These are phyloP conservation scores for Forsythia viridissima DNA, from an alignment of 257 asterid species.

Conservation along the genomic window DNA sequence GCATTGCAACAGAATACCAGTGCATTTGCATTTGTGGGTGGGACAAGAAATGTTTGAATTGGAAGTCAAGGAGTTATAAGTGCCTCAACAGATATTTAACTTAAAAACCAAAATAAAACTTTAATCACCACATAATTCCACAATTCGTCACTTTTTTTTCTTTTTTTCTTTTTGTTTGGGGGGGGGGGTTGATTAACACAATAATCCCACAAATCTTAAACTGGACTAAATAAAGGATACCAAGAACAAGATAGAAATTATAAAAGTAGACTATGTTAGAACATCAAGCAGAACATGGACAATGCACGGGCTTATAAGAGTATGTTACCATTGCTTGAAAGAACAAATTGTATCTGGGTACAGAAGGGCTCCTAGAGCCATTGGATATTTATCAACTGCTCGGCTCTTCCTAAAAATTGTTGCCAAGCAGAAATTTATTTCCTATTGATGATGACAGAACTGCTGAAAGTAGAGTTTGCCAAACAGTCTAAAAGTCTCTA, in stretches of 20 bases:
- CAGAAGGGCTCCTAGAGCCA: constrained; percentile 10
- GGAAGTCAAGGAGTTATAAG: no score
- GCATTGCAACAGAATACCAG: no score
- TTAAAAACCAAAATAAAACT: constrained; percentile 6
- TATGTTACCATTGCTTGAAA: constrained; percentile 7
- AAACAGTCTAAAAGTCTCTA: constrained; percentile 53
- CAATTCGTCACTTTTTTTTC: neutral
- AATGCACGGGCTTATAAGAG: neutral
- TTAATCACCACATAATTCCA: constrained; percentile 18
- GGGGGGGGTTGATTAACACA: neutral
- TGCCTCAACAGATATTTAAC: neutral
- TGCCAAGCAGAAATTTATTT: constrained; percentile 37
- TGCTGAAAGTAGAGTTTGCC: constrained; percentile 12
- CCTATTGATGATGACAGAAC: constrained; percentile 18
- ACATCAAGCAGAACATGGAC: constrained; percentile 18
- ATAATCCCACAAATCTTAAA: neutral
- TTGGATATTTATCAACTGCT: constrained; percentile 33
- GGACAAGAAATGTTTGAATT: neutral
- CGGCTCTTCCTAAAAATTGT: constrained; percentile 24
- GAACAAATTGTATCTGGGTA: constrained; percentile 7
- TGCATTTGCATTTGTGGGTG: no score
- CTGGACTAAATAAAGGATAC: neutral
- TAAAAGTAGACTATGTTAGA: constrained; percentile 12
- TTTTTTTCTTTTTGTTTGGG: neutral
- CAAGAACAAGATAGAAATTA: constrained; percentile 1